A percentile compares a stretch with the other conserved stretches of the same genome.
Conservation (phyloP, 2,329 filamentous ascomycete genomes). For the Pseudocercospora fijiensis region DNA sequence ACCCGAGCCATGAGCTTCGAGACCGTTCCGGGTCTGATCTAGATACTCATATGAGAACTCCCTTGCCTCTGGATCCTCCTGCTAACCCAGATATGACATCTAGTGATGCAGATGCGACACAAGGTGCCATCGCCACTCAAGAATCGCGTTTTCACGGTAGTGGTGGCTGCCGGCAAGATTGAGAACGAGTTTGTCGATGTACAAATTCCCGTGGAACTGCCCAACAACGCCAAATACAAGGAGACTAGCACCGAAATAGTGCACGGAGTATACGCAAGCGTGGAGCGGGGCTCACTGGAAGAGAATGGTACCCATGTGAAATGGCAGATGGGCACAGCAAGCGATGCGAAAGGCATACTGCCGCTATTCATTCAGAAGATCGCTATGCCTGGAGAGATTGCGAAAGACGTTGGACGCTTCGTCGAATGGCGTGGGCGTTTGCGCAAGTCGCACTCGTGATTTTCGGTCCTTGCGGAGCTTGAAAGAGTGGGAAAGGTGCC, state of each 20-base stretch:
- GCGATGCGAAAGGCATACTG: constrained; percentile 66
- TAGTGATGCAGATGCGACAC: constrained; percentile 65
- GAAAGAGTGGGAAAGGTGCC: not conserved
- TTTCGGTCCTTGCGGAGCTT: not conserved
- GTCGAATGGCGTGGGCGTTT: constrained; percentile 55
- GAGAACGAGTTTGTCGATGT: constrained; percentile 37
- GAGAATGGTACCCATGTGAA: constrained; percentile 50
- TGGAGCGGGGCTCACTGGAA: constrained; percentile 60
- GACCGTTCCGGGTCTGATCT: not conserved
- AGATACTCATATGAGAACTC: not conserved
- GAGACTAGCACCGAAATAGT: constrained; percentile 39
- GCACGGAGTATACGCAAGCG: constrained; percentile 60
- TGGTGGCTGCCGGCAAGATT: constrained; percentile 57
- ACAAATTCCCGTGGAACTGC: constrained; percentile 40
- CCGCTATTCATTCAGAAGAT: constrained; percentile 66
- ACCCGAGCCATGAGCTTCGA: not conserved
- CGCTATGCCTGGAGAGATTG: constrained; percentile 61
- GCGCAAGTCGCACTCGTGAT: constrained; percentile 23
- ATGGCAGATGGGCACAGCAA: constrained; percentile 77
- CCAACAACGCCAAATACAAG: constrained; percentile 10
- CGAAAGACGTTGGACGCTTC: constrained; percentile 71
- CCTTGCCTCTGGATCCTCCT: not conserved
- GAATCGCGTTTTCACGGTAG: constrained; percentile 64
- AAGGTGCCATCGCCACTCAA: constrained; percentile 59
- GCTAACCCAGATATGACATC: not conserved